Conservation (phyloP, 148 eudicot genomes). For the Selenicereus undatus region DNA sequence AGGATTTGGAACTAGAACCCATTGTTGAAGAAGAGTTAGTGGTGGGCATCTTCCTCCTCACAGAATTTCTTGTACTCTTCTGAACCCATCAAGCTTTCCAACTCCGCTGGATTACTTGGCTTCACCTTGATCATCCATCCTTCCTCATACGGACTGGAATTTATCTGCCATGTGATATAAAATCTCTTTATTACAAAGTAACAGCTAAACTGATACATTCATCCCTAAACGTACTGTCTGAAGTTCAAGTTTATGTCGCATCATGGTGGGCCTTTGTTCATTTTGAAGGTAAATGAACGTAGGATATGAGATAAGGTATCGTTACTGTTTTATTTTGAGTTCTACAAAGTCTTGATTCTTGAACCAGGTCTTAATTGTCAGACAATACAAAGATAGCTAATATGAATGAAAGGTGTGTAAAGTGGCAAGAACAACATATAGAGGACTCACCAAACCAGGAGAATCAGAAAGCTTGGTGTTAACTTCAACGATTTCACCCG, state of each 20-base stretch:
- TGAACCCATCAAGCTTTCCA: conserved; percentile 69
- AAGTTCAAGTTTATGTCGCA: no score
- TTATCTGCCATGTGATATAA: conserved; percentile 46
- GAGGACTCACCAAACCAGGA: conserved; percentile 74
- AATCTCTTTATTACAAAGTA: not conserved
- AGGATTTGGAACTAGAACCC: not conserved
- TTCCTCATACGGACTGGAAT: conserved; percentile 82
- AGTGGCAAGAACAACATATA: not conserved
- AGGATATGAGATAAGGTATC: no score
- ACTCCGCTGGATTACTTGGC: conserved; percentile 71
- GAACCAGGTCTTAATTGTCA: no score
- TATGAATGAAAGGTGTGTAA: no score
- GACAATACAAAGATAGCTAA: no score
- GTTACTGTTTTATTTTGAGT: no score
- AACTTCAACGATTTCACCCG: conserved; percentile 79
- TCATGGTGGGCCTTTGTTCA: no score
- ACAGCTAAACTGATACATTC: no score
- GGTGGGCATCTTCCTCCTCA: conserved; percentile 62
- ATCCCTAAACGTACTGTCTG: no score
- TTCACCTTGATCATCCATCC: conserved; percentile 99
- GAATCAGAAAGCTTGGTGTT: conserved; percentile 72
- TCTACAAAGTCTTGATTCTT: no score
- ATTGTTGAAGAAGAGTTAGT: not conserved
- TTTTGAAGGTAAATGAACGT: no score
- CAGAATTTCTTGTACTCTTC: conserved; percentile 70